Evolutionary conservation across 2,329 filamentous ascomycete species (phyloP), one percentile per base, ranked within the genome.

Genomic region (Raffaelea arxii): DNA sequence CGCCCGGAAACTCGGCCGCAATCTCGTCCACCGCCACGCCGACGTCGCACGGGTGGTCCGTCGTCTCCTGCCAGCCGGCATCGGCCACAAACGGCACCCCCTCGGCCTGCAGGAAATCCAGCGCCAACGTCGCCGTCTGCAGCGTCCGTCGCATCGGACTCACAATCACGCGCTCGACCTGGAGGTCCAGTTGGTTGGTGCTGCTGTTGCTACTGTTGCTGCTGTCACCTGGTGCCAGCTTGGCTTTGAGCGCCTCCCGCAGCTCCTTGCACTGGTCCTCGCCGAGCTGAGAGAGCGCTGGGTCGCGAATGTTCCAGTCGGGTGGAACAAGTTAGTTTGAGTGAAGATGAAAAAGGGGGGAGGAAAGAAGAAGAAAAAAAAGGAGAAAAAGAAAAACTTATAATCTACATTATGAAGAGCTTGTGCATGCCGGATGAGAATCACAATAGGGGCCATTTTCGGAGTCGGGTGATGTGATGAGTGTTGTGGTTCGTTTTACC

Each of bases 381-480:
- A 10, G 9, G 6, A 7, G 11, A 3, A 9, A 21, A 9, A 7
- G 6, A 7, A 21, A 27, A 9, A 72, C 73, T 65, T 66, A 77
- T 77, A 60, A 43, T 64, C 57, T 14, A 66, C 62, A 49, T 79
- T 79, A 59, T 79, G 75, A n/a, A 69, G 57, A 9, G 70, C 75
- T 64, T 97, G 86, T 16, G 86, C 91, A 72, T 97, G 91, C 55
- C 91, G 85, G 58, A 96, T 82, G 58, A 97, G 72, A 54, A 97
- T 85, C 49, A 96, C 56, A 0, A 68, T 75, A 1, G 74, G 74
- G 44, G 74, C 58, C 75, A 78, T 78, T 4, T 36, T 36, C 14
- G 16, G 27, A 30, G n/a, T n/a, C n/a, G 25, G 25, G 21, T 9
- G 9, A 40, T 18, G 18, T 6, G 16, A 21, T 41, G 23, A 16